Percentiles rank a stretch among this genome's conserved stretches.
Evolutionary conservation across 2,329 filamentous ascomycete genomes (phyloP).

Genomic region (Aspergillus pseudoviridinutans): DNA sequence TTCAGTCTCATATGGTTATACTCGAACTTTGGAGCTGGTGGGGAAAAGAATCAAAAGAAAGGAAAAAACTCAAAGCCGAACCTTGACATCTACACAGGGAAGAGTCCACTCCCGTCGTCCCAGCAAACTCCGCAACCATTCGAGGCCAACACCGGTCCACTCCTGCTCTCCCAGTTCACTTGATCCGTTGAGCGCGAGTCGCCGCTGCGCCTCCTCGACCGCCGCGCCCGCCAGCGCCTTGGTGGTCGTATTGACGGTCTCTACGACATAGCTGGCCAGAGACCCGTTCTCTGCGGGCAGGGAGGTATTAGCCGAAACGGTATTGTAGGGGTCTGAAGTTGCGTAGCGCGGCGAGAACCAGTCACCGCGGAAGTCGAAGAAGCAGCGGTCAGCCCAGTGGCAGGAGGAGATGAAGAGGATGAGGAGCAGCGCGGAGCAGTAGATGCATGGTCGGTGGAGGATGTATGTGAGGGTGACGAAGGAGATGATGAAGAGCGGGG

Average conservation of each 20-base stretch:
- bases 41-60: not conserved
- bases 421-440: conserved; percentile 92
- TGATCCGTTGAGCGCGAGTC: conserved; percentile 24
- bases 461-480: conserved; percentile 93
- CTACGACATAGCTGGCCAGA: conserved; percentile 36
- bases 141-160: conserved; percentile 74
- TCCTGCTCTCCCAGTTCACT: conserved; percentile 48
- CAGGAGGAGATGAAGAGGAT: conserved; percentile 91
- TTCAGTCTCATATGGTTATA: not conserved
- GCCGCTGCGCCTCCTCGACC: conserved; percentile 55
- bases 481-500: conserved; percentile 78
- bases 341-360: conserved; percentile 82
- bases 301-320: conserved; percentile 9
- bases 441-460: conserved; percentile 93
- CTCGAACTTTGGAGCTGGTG: not conserved
- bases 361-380: conserved; percentile 87
- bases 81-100: conserved; percentile 83
- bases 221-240: conserved; percentile 64
- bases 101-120: conserved; percentile 85
- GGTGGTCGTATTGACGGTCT: conserved; percentile 65
- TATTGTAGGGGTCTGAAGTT: conserved; percentile 22
- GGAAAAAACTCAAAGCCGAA: conserved; percentile 57
- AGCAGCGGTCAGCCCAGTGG: conserved; percentile 83
- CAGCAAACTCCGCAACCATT: conserved; percentile 79
- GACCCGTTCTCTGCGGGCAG: conserved; percentile 30